A percentile compares a stretch with the other conserved stretches of the same genome.
Conservation (phyloP, 768 basidiomycete species). For the Hortiboletus campestris region DNA sequence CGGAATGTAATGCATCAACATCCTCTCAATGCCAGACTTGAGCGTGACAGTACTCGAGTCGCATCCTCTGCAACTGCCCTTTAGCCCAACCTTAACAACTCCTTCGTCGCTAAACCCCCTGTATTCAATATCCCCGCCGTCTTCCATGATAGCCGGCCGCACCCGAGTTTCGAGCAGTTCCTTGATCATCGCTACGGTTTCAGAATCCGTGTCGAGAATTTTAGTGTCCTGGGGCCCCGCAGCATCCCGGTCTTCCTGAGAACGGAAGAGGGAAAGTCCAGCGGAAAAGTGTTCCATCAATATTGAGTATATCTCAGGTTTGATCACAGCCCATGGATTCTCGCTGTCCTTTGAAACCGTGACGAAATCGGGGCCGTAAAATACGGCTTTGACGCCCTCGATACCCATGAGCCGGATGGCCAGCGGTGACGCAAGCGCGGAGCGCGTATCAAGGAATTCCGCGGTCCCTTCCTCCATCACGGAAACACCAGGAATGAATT, state of each 20-base stretch:
- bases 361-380: slow-evolving; percentile 98
- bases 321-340: slow-evolving; percentile 83
- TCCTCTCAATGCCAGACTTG: slow-evolving; percentile 95
- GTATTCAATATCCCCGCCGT: slow-evolving; percentile 98
- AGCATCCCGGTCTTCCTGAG: slow-evolving; percentile 71
- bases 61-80: slow-evolving; percentile 97
- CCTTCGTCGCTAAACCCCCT: slow-evolving; percentile 85
- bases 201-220: slow-evolving; percentile 92
- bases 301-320: slow-evolving; percentile 94
- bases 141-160: slow-evolving; percentile 96
- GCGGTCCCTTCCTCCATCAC: slow-evolving; percentile 90
- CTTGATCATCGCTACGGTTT: slow-evolving; percentile 99
- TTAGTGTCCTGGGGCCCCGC: slow-evolving; percentile 92
- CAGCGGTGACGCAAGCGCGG: slow-evolving; percentile 89
- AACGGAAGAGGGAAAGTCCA: slow-evolving; percentile 82
- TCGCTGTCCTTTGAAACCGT: slow-evolving; percentile 91
- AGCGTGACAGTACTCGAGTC: slow-evolving; percentile 91
- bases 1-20: slow-evolving; percentile 99
- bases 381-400: slow-evolving; percentile 84
- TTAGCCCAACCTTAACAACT: slow-evolving; percentile 83
- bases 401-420: slow-evolving; percentile 94
- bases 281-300: slow-evolving; percentile 98
- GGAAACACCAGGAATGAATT: slow-evolving; percentile 91
- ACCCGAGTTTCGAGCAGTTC: slow-evolving; percentile 94
- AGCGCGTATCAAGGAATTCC: slow-evolving; percentile 88